Conservation (phyloP, 106 monocot species). For the Triglochin maritima region DNA sequence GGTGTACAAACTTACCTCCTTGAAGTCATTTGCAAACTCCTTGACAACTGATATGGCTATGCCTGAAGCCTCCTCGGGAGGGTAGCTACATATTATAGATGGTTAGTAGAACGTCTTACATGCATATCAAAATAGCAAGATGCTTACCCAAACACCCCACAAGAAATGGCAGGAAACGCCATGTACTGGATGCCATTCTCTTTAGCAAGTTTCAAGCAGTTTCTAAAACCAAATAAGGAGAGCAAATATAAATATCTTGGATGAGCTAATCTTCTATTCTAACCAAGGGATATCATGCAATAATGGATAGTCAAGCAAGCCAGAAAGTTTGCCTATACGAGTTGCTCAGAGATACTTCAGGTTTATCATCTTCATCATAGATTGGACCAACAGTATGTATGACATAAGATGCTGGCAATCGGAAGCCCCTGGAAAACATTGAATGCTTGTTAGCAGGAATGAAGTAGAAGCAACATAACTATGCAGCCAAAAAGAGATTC, state of each 20-base stretch:
- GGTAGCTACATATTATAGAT: conserved; percentile 41
- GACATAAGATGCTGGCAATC: conserved; percentile 59
- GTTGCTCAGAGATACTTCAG: conserved; percentile 60
- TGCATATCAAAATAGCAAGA: background rate
- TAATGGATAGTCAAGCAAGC: too few relatives aligned
- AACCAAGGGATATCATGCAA: too few relatives aligned
- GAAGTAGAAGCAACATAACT: background rate
- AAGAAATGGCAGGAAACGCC: conserved; percentile 96
- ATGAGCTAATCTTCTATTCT: too few relatives aligned
- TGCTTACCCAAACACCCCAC: conserved; percentile 82
- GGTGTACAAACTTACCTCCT: conserved; percentile 41
- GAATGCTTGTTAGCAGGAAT: conserved; percentile 1
- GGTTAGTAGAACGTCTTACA: background rate
- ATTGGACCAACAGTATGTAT: conserved; percentile 94
- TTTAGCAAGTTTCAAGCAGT: conserved; percentile 72
- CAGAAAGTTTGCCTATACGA: conserved; percentile 41
- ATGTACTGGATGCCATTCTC: conserved; percentile 80
- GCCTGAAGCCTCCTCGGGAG: conserved; percentile 61
- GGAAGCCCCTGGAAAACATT: conserved; percentile 53
- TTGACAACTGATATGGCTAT: conserved; percentile 63
- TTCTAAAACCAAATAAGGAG: conserved; percentile 36
- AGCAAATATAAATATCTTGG: background rate
- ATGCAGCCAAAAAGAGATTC: too few relatives aligned
- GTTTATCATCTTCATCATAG: conserved; percentile 50
- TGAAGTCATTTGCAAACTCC: conserved; percentile 62